Conservation (phyloP, 768 basidiomycete genomes). For the Rhodotorula graminis region DNA sequence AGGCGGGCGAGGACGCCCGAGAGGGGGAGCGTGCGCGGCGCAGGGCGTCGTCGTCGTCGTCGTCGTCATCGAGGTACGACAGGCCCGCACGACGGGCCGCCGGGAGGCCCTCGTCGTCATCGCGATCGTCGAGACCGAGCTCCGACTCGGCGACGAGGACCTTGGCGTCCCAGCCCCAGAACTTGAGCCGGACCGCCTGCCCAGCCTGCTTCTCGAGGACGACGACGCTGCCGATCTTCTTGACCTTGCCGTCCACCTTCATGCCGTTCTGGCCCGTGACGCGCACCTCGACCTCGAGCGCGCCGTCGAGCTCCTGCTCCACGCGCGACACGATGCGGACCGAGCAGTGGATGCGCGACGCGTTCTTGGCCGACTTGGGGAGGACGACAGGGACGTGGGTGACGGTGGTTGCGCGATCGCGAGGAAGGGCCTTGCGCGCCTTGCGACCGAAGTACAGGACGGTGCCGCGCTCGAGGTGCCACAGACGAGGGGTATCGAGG, state of each 20-base stretch:
- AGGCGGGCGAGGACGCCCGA: not conserved
- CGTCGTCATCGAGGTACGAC: constrained; percentile 1
- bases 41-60: not conserved
- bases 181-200: not conserved
- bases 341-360: constrained; percentile 32
- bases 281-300: constrained; percentile 16
- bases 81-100: not conserved
- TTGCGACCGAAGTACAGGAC: constrained; percentile 37
- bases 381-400: constrained; percentile 25
- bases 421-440: constrained; percentile 28
- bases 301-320: not conserved
- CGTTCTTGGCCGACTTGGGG: constrained; percentile 33
- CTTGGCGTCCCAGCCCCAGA: constrained; percentile 31
- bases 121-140: not conserved
- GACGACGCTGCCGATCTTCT: not conserved
- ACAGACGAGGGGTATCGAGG: not conserved
- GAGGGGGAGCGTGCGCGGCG: not conserved
- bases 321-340: constrained; percentile 6
- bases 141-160: constrained; percentile 20
- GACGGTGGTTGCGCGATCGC: not conserved
- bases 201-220: constrained; percentile 5
- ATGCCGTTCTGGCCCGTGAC: constrained; percentile 36
- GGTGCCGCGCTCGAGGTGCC: constrained; percentile 18
- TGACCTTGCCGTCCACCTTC: constrained; percentile 34
- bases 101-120: not conserved